phyloP scores from a whole-genome alignment of 164 flowering plant species.

The Berberis thunbergii region DNA sequence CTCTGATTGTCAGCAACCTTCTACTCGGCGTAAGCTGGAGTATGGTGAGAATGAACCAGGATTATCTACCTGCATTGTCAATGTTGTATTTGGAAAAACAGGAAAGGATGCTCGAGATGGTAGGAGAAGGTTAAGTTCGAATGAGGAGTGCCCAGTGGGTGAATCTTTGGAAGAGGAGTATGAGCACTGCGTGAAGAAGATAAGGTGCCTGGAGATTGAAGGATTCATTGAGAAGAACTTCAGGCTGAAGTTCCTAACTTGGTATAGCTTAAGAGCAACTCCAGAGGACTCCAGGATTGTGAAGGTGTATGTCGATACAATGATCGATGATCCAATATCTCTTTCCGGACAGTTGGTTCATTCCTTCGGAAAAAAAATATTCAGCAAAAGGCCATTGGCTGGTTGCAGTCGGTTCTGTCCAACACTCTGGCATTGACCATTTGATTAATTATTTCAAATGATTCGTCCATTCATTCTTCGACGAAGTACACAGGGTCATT shows the following conservation, averaged over 20 bases:
- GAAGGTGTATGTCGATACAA: slow-evolving; percentile 62
- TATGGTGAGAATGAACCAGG: slow-evolving; percentile 31
- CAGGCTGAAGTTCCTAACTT: slow-evolving; percentile 79
- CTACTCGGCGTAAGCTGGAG: slow-evolving; percentile 68
- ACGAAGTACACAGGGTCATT: too few relatives aligned
- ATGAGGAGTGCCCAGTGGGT: slow-evolving; percentile 20
- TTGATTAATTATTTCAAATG: slow-evolving; percentile 1
- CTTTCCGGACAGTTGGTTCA: slow-evolving; percentile 86
- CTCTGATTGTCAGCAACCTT: slow-evolving; percentile 49
- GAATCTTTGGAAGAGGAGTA: slow-evolving; percentile 43
- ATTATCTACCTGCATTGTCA: slow-evolving; percentile 22
- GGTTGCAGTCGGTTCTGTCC: slow-evolving; percentile 64
- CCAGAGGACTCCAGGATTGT: slow-evolving; percentile 66
- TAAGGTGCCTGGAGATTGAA: slow-evolving; percentile 71
- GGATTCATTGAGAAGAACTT: slow-evolving; percentile 71
- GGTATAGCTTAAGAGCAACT: slow-evolving; percentile 87
- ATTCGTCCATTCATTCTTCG: not conserved
- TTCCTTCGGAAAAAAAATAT: slow-evolving; percentile 61
- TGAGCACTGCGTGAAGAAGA: slow-evolving; percentile 67
- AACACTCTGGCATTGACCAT: slow-evolving; percentile 67
- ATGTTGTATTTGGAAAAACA: slow-evolving; percentile 23
- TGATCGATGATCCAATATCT: slow-evolving; percentile 66
- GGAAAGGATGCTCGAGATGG: slow-evolving; percentile 23
- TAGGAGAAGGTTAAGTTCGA: slow-evolving; percentile 16
- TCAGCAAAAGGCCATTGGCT: slow-evolving; percentile 34